Conservation (phyloP, 257 asterid species). For the Petunia secreta region DNA sequence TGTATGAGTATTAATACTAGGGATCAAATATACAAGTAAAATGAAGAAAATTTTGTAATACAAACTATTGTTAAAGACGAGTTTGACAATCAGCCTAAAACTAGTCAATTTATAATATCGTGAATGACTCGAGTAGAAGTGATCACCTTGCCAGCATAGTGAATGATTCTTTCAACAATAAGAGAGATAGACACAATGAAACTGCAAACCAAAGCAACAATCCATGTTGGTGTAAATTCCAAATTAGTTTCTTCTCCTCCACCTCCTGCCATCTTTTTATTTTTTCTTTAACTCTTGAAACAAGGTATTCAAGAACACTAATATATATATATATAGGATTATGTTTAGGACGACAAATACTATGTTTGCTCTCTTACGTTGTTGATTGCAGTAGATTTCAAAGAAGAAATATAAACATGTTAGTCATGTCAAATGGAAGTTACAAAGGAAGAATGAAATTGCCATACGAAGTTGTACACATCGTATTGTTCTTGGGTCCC, state of each 20-base stretch:
- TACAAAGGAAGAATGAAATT: background rate
- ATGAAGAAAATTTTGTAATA: background rate
- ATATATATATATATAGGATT: background rate
- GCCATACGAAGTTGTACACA: background rate
- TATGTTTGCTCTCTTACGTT: background rate
- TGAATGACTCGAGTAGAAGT: no score
- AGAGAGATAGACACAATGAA: constrained; percentile 65
- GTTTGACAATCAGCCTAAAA: background rate
- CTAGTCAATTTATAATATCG: background rate
- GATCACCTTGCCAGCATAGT: constrained; percentile 65
- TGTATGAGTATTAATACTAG: background rate
- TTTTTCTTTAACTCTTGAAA: background rate
- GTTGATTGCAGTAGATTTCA: background rate
- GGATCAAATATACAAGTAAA: background rate
- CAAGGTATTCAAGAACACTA: background rate
- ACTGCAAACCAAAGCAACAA: constrained; percentile 65
- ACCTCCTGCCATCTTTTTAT: constrained; percentile 42
- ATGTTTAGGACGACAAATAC: background rate
- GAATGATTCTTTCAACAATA: constrained; percentile 57
- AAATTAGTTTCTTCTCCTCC: constrained; percentile 48
- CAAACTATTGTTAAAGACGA: background rate
- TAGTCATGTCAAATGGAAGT: background rate
- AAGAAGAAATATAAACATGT: background rate
- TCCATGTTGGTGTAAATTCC: constrained; percentile 75
- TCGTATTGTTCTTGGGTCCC: background rate